Evolutionary conservation across 2,329 filamentous ascomycete species (phyloP), one percentile per base, ranked within the genome.

Genomic region (Diaporthe batatas): DNA sequence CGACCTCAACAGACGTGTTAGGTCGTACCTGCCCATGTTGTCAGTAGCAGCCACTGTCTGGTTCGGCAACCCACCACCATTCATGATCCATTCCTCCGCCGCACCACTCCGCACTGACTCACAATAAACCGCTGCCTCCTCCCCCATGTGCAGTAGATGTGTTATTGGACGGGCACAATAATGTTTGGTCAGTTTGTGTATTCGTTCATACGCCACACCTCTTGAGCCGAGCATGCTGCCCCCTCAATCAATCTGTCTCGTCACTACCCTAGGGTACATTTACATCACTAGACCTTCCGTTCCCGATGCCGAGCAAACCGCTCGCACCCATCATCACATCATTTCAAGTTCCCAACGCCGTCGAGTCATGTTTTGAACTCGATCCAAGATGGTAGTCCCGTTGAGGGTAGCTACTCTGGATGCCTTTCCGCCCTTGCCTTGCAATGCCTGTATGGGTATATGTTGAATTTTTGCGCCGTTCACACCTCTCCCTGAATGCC

Each of bases 401-500:
- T 75, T 75, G 74, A 75, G 74, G 74, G 73, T 71, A 74, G 42
- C 72, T 73, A 74, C 58, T 53, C 65, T 73, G 55, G 62, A 71
- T 74, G 65, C 71, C 57, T 68, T 36, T 47, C 68, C 58, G 59
- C 25, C 39, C 62, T 68, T 69, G 65, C 74, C 72, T 73, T 47
- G 71, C 74, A 73, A 74, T 74, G 69, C 68, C 72, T 75, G 72
- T 72, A 75, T 75, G 74, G 74, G 74, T 75, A 75, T 75, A 75
- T 75, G 74, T 75, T 75, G 74, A 75, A 75, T 75, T 68, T 70
- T 62, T 70, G 70, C 74, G 74, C 72, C 74, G 68, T 73, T 71
- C 59, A 65, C 68, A 53, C 54, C 62, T 62, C 53, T 55, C 68
- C 68, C 44, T 67, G 42, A 68, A 73, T 73, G 72, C 68, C 71